Evolutionary conservation across 1,139 yeast species (phyloP).

Genomic region (Debaryomyces psychrophilus): DNA sequence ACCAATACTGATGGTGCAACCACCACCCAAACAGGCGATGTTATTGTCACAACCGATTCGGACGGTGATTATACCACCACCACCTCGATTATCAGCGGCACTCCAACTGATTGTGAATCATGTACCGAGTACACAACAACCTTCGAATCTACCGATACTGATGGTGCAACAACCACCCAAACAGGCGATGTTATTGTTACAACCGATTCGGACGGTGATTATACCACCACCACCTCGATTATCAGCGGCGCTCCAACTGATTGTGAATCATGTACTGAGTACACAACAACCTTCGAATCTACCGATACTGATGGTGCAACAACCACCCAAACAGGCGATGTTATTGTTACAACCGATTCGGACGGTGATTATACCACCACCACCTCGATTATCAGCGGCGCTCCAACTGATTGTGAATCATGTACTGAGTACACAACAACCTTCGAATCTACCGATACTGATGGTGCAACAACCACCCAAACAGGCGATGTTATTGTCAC

Average conservation of each 20-base stretch:
- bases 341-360: constrained; percentile 16
- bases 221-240: neutral
- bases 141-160: constrained; percentile 19
- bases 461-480: constrained; percentile 26
- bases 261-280: constrained; percentile 19
- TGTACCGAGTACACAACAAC: constrained; percentile 25
- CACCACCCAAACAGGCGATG: constrained; percentile 20
- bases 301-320: constrained; percentile 22
- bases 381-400: constrained; percentile 6
- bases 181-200: constrained; percentile 18
- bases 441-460: constrained; percentile 19
- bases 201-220: constrained; percentile 10
- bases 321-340: constrained; percentile 20
- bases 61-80: constrained; percentile 12
- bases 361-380: constrained; percentile 16
- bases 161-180: constrained; percentile 21
- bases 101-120: constrained; percentile 14
- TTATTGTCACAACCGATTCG: constrained; percentile 12
- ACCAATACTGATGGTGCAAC: constrained; percentile 12
- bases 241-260: constrained; percentile 1
- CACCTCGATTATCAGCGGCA: constrained; percentile 10
- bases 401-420: constrained; percentile 12
- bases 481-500: constrained; percentile 26
- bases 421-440: constrained; percentile 25
- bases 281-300: constrained; percentile 22